phyloP scores from a whole-genome alignment of 2,329 filamentous ascomycete species.

The Curvularia hawaiiensis region DNA sequence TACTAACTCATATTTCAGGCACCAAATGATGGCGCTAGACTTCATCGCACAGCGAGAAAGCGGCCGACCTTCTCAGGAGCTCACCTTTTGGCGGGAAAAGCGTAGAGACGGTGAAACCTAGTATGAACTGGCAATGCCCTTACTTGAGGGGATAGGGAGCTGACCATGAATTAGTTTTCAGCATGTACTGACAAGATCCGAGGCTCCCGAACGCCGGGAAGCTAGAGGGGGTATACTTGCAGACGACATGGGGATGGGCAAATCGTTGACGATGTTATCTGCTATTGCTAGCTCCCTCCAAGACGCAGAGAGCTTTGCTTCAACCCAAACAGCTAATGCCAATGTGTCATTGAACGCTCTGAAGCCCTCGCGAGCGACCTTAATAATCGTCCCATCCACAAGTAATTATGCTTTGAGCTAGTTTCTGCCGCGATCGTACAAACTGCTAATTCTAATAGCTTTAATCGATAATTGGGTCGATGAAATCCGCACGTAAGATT shows the following conservation, averaged over 20 bases:
- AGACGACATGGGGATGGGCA: slow-evolving; percentile 35
- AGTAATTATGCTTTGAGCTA: slow-evolving; percentile 2
- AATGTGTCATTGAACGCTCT: not conserved
- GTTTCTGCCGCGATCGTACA: not conserved
- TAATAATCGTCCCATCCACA: slow-evolving; percentile 25
- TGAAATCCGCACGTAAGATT: slow-evolving; percentile 19
- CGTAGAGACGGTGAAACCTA: slow-evolving; percentile 6
- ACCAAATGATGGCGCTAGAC: slow-evolving; percentile 26
- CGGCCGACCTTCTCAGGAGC: slow-evolving; percentile 8
- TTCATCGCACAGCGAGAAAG: slow-evolving; percentile 24
- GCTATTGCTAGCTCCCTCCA: slow-evolving; percentile 18
- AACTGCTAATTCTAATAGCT: slow-evolving; percentile 5
- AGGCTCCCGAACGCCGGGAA: slow-evolving; percentile 7
- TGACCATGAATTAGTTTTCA: slow-evolving; percentile 13
- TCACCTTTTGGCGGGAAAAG: slow-evolving; percentile 12
- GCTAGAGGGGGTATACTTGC: slow-evolving; percentile 27
- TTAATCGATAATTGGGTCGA: slow-evolving; percentile 26
- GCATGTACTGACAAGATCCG: slow-evolving; percentile 20
- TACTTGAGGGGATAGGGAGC: not conserved
- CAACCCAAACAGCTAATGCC: not conserved
- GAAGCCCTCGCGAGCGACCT: slow-evolving; percentile 16
- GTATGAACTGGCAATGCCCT: not conserved
- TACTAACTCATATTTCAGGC: slow-evolving; percentile 6
- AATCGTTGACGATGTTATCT: slow-evolving; percentile 22
- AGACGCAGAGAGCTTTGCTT: slow-evolving; percentile 11